phyloP scores from a whole-genome alignment of 805 yeast species.

The Cyberlindnera euphorbiae region DNA sequence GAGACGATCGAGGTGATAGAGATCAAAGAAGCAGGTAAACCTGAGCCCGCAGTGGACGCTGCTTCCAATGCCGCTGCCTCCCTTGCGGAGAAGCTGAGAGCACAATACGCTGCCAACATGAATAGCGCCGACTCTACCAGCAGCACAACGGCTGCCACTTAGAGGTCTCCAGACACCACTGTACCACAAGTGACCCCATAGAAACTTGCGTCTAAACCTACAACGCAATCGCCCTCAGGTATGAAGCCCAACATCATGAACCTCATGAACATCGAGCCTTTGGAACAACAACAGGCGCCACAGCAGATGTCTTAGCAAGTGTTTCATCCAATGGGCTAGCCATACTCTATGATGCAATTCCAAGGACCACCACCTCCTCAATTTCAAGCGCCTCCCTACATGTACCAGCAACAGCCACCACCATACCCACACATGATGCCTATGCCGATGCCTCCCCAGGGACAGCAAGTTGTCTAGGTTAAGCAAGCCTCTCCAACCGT shows the following conservation, averaged over 20 bases:
- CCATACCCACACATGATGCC: background rate
- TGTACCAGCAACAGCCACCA: background rate
- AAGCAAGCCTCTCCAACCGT: too few relatives aligned
- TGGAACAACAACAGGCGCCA: background rate
- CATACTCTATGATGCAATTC: too few relatives aligned
- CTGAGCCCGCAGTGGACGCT: background rate
- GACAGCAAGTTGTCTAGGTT: too few relatives aligned
- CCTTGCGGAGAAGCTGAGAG: too few relatives aligned
- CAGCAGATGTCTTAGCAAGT: too few relatives aligned
- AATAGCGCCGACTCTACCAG: background rate
- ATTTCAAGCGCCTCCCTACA: too few relatives aligned
- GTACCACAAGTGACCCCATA: too few relatives aligned
- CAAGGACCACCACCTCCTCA: background rate
- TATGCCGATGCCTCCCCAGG: background rate
- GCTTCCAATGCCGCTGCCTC: too few relatives aligned
- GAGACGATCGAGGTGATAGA: background rate
- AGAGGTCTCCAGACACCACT: too few relatives aligned
- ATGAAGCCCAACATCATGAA: slow-evolving; percentile 12
- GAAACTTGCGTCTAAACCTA: background rate
- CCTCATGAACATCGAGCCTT: slow-evolving; percentile 7
- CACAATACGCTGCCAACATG: too few relatives aligned
- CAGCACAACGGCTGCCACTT: background rate
- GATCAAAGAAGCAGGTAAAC: too few relatives aligned
- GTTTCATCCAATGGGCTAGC: too few relatives aligned
- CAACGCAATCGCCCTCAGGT: slow-evolving; percentile 1